Percentiles rank a stretch among this genome's conserved stretches.
These are phyloP conservation scores for Colletotrichum sp. DNA, from an alignment of 2,329 filamentous ascomycete species.

Conservation along the genomic window DNA sequence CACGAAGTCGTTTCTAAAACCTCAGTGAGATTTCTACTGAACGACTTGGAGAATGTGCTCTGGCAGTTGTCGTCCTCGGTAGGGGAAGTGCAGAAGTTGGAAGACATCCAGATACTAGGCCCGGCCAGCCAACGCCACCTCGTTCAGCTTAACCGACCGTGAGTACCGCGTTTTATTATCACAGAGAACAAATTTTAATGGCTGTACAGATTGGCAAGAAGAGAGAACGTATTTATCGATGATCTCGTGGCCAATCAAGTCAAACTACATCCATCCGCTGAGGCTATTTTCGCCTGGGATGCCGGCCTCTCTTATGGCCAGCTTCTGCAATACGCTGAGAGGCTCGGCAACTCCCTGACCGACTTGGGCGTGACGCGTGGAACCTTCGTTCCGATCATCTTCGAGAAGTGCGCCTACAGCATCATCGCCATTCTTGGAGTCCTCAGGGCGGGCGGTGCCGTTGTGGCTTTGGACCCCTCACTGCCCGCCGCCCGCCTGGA, in stretches of 20 bases:
- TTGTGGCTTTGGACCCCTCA: conserved; percentile 7
- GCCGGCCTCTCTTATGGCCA: not conserved
- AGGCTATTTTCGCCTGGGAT: conserved; percentile 7
- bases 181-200: accelerated
- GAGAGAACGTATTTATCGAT: not conserved
- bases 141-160: not conserved
- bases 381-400: conserved; percentile 6
- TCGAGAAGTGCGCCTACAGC: conserved; percentile 12
- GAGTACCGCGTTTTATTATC: not conserved
- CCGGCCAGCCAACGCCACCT: conserved; percentile 1
- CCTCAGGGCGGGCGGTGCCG: not conserved
- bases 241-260: not conserved
- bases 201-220: not conserved
- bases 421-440: conserved; percentile 7
- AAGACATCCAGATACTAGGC: not conserved
- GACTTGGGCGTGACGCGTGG: conserved; percentile 22
- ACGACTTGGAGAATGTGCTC: not conserved
- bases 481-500: not conserved
- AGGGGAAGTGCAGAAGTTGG: not conserved
- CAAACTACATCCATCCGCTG: not conserved
- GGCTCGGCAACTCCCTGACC: not conserved
- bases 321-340: not conserved
- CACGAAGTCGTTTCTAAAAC: not conserved
- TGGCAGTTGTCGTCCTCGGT: not conserved
- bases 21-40: not conserved